These are phyloP conservation scores for Arthrobotrys musiformis DNA, from an alignment of 2,329 filamentous ascomycete species.

Conservation along the genomic window DNA sequence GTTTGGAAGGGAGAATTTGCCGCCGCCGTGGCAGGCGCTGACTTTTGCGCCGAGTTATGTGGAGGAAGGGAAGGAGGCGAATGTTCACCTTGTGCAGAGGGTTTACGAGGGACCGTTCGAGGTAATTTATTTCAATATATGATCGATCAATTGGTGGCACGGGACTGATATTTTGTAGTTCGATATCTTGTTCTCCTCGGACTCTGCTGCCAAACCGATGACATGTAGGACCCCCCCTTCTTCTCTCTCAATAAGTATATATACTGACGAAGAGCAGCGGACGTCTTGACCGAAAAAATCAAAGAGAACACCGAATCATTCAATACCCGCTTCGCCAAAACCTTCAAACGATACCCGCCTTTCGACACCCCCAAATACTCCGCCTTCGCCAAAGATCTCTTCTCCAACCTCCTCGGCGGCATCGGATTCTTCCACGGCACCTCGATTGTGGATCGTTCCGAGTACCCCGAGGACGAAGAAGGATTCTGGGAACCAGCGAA, in stretches of 20 bases:
- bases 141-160: background rate
- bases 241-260: constrained; percentile 5
- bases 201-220: constrained; percentile 69
- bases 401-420: constrained; percentile 92
- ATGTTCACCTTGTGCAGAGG: constrained; percentile 89
- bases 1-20: constrained; percentile 74
- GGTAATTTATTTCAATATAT: no score
- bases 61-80: constrained; percentile 64
- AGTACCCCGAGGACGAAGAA: constrained; percentile 95
- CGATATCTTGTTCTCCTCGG: constrained; percentile 88
- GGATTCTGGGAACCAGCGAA: constrained; percentile 94
- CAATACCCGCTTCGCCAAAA: constrained; percentile 76
- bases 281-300: constrained; percentile 77
- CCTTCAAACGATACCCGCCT: constrained; percentile 79
- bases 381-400: constrained; percentile 85
- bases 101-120: constrained; percentile 88
- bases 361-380: constrained; percentile 79
- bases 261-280: constrained; percentile 60
- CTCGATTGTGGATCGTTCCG: constrained; percentile 87
- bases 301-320: constrained; percentile 75
- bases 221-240: constrained; percentile 64
- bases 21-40: constrained; percentile 86
- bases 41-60: constrained; percentile 77
- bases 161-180: constrained; percentile 69
- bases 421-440: constrained; percentile 95